A percentile compares a stretch with the other conserved stretches of the same genome.
Conservation (phyloP, 1,284 basidiomycete species). For the Ceratobasidium sp. region DNA sequence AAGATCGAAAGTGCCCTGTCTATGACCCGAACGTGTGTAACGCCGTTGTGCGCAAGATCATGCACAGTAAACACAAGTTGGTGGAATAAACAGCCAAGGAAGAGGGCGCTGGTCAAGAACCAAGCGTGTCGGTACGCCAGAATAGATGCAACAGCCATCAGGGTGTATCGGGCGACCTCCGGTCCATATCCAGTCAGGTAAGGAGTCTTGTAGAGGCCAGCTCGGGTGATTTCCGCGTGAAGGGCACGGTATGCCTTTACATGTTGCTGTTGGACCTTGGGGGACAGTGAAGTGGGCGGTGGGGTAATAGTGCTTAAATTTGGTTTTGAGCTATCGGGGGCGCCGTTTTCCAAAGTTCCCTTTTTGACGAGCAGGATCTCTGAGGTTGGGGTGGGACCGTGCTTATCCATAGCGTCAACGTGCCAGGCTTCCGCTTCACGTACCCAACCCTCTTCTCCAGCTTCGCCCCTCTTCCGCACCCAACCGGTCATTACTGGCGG, state of each 20-base stretch:
- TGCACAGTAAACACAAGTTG: constrained; percentile 94
- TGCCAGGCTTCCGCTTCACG: constrained; percentile 63
- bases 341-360: constrained; percentile 49
- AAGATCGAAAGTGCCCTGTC: constrained; percentile 86
- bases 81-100: constrained; percentile 92
- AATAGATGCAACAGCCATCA: constrained; percentile 70
- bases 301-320: constrained; percentile 63
- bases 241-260: constrained; percentile 84
- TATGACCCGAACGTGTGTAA: constrained; percentile 86
- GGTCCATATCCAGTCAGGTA: constrained; percentile 91
- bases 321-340: constrained; percentile 55
- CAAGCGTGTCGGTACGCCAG: constrained; percentile 73
- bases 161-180: constrained; percentile 80
- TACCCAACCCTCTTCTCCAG: constrained; percentile 66
- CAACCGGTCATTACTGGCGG: constrained; percentile 92
- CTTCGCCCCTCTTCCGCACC: constrained; percentile 62
- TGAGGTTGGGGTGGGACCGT: constrained; percentile 56
- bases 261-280: constrained; percentile 73
- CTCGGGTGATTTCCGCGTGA: constrained; percentile 77
- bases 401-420: constrained; percentile 50
- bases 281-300: constrained; percentile 64
- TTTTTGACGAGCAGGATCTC: constrained; percentile 70
- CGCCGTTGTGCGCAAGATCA: constrained; percentile 94
- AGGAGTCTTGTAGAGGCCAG: constrained; percentile 87
- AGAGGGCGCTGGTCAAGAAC: constrained; percentile 77